phyloP scores from a whole-genome alignment of 352 stramenopile genomes.

The Phytophthora melonis region DNA sequence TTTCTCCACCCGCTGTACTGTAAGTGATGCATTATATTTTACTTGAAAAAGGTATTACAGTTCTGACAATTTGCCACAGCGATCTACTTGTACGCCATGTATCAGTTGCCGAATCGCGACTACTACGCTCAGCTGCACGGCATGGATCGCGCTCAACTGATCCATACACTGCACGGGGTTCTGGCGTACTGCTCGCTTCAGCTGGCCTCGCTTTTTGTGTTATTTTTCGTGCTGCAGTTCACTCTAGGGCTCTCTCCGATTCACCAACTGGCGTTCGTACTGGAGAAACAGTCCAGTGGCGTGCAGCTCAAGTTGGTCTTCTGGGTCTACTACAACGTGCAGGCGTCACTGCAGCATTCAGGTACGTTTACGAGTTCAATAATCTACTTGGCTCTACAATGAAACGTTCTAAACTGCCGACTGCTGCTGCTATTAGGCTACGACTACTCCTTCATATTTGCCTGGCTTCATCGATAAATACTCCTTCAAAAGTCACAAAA shows the following conservation, averaged over 20 bases:
- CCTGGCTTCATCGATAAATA: too few relatives aligned
- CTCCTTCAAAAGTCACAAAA: too few relatives aligned
- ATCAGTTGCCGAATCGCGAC: background rate
- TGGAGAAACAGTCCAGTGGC: background rate
- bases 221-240: background rate
- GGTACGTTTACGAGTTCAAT: background rate
- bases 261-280: background rate
- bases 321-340: slow-evolving; percentile 4
- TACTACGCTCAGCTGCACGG: background rate
- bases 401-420: background rate
- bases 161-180: background rate
- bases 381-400: background rate
- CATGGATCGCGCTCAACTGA: background rate
- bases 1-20: too few relatives aligned
- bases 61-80: background rate
- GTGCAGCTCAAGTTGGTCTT: background rate
- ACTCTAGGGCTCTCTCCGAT: background rate
- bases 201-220: background rate
- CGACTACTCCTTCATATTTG: background rate
- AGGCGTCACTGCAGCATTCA: background rate
- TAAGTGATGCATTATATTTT: background rate
- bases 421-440: background rate
- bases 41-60: background rate
- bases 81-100: background rate
- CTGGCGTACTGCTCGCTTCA: background rate